Evolutionary conservation across 441 rosid genomes (phyloP).

Genomic region (Eutrema salsugineum): DNA sequence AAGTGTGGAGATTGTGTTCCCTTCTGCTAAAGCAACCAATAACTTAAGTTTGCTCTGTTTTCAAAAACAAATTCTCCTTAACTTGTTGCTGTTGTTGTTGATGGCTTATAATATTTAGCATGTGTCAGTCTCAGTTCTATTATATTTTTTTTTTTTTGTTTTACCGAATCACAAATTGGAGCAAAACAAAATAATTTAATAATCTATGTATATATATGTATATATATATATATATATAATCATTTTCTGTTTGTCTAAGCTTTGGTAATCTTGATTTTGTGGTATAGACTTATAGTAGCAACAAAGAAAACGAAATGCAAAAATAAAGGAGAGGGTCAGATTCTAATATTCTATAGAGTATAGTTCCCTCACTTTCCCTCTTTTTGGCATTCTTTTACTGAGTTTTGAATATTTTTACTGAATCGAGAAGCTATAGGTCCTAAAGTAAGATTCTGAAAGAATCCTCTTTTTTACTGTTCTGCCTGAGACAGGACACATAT

Average conservation of each 20-base stretch:
- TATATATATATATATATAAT: too few species aligned
- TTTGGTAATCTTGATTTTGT: not conserved
- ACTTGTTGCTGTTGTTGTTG: not conserved
- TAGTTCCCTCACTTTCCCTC: not conserved
- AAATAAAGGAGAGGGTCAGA: not conserved
- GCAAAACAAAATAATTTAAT: too few species aligned
- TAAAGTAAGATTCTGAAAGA: not conserved
- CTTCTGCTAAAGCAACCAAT: slow-evolving; percentile 36
- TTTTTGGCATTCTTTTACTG: not conserved
- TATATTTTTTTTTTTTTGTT: not conserved
- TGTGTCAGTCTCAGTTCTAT: not conserved
- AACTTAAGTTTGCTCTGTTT: slow-evolving; percentile 38
- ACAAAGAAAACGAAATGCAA: not conserved
- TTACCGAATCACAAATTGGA: not conserved
- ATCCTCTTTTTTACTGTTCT: not conserved
- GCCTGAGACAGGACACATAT: not conserved
- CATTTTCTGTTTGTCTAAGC: not conserved
- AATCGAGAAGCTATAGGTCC: not conserved
- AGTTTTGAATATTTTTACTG: not conserved
- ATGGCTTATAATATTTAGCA: not conserved
- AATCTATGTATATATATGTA: too few species aligned
- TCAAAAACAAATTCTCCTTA: slow-evolving; percentile 11
- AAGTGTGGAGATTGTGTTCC: slow-evolving; percentile 26
- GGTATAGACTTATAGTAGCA: not conserved
- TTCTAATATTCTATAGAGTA: too few species aligned